These are phyloP conservation scores for Xylariaceae sp. DNA, from an alignment of 2,329 filamentous ascomycete species.

Conservation along the genomic window DNA sequence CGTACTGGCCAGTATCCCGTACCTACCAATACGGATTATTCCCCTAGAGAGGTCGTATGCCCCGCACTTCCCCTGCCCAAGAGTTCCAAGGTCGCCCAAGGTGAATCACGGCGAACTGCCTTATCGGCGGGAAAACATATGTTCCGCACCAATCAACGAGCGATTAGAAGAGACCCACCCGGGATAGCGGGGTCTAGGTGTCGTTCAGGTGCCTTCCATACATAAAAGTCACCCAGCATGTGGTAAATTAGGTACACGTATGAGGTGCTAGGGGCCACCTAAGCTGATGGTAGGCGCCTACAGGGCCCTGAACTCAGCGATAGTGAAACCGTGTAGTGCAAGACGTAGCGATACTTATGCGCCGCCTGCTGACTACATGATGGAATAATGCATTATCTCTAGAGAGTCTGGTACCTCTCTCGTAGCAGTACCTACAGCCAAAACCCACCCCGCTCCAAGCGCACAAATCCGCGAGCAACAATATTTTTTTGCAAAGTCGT, in stretches of 20 bases:
- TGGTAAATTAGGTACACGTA: too few species aligned
- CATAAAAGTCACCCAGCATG: too few species aligned
- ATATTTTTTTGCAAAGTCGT: constrained; percentile 11
- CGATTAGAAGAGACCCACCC: background rate
- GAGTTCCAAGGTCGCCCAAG: background rate
- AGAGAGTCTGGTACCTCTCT: background rate
- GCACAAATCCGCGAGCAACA: constrained; percentile 15
- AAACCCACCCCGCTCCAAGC: constrained; percentile 16
- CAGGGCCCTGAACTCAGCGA: background rate
- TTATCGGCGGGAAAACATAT: background rate
- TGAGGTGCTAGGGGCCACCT: too few species aligned
- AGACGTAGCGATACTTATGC: background rate
- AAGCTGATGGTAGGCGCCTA: background rate
- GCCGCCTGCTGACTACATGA: too few species aligned
- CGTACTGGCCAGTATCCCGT: background rate
- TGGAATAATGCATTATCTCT: too few species aligned
- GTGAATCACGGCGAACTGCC: background rate
- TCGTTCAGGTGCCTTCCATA: background rate
- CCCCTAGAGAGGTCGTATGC: background rate
- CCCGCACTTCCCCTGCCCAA: background rate
- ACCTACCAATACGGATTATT: background rate
- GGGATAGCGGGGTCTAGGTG: background rate
- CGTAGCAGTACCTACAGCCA: background rate
- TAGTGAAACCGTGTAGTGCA: background rate
- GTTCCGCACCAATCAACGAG: background rate